Base-by-base conservation (phyloP, 768 basidiomycete genomes). In the Exidia glandulosa region DNA sequence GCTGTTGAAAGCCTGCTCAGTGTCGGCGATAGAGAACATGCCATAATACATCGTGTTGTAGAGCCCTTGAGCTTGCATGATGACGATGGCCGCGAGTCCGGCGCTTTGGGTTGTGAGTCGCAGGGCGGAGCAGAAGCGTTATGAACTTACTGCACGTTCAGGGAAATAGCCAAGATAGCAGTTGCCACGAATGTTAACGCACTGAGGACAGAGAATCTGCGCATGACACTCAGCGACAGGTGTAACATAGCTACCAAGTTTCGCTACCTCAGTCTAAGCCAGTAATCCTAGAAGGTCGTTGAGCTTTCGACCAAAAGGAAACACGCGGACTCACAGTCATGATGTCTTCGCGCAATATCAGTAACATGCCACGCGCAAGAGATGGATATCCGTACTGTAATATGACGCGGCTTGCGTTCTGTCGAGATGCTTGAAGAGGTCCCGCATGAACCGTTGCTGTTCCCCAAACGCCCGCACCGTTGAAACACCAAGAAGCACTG, bases 311-410 rank as follows among this genome's bases (percentile, higher is more conserved):
- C 34, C 16, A 36, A 7, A 36, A 7, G 16, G 16, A 7, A 7
- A 14, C 23, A 14, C 6, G 23, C 9, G 23, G 10, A 19, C 16
- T 14, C 23, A 45, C 41, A 14, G 41, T 45, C 41, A 45, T 45
- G 19, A 14, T 27, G 25, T 14, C 30, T 54, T 12, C 4, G 25
- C 13, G 50, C 27, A 54, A n/a, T 16, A 9, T 6, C 23, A 9
- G 6, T 6, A 48, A n/a, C 6, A 27, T 6, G 0, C 13, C 4
- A 7, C 19, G n/a, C 25, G 73, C 66, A 88, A 88, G 68, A 87
- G 86, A 14, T 81, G 77, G 27, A 88, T 83, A 29, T 14, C 14
- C 50, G 19, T 6, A 45, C 30, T 54, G 50, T 54, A 32, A 41
- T 27, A 52, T 4, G 13, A 57, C 29, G 31, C 50, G 47, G 62